These are phyloP conservation scores for Cryptococcus sp. DNA, from an alignment of 1,284 basidiomycete species.

Conservation along the genomic window DNA sequence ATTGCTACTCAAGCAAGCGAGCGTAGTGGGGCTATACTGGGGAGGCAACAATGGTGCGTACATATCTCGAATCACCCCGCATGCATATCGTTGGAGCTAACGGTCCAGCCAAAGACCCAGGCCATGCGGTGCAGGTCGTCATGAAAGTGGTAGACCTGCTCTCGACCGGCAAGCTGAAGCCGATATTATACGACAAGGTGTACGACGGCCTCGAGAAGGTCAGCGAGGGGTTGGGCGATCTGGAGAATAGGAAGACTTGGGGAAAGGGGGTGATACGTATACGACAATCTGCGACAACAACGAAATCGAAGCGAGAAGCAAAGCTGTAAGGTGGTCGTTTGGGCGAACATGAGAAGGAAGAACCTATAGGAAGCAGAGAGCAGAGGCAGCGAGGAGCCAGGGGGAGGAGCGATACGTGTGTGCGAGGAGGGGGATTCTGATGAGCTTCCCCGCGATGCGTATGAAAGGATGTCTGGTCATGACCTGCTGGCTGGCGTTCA, in stretches of 20 bases:
- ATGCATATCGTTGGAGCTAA: not conserved
- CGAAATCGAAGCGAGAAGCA: slow-evolving; percentile 5
- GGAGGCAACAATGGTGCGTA: slow-evolving; percentile 66
- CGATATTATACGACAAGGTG: slow-evolving; percentile 65
- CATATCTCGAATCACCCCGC: not conserved
- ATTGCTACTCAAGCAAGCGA: slow-evolving; percentile 72
- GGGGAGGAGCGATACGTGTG: too few species aligned
- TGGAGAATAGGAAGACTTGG: slow-evolving; percentile 78
- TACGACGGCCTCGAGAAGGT: slow-evolving; percentile 70
- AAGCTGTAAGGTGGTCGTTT: not conserved
- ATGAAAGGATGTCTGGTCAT: too few species aligned
- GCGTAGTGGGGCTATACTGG: slow-evolving; percentile 77
- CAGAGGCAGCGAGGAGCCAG: too few species aligned
- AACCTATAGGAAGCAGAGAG: too few species aligned
- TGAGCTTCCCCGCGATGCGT: too few species aligned
- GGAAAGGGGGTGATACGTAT: slow-evolving; percentile 79
- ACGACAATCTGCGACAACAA: slow-evolving; percentile 24
- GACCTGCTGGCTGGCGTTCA: too few species aligned
- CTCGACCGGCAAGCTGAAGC: slow-evolving; percentile 59
- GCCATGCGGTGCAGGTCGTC: slow-evolving; percentile 66
- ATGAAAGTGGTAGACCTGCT: slow-evolving; percentile 67
- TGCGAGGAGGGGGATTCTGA: too few species aligned
- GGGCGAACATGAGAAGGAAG: too few species aligned
- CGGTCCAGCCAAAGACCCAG: slow-evolving; percentile 60
- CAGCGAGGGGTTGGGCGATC: slow-evolving; percentile 50